A percentile compares a stretch with the other conserved stretches of the same genome.
Evolutionary conservation across 2,329 filamentous ascomycete species (phyloP).

Genomic region (Penicillium sp.): DNA sequence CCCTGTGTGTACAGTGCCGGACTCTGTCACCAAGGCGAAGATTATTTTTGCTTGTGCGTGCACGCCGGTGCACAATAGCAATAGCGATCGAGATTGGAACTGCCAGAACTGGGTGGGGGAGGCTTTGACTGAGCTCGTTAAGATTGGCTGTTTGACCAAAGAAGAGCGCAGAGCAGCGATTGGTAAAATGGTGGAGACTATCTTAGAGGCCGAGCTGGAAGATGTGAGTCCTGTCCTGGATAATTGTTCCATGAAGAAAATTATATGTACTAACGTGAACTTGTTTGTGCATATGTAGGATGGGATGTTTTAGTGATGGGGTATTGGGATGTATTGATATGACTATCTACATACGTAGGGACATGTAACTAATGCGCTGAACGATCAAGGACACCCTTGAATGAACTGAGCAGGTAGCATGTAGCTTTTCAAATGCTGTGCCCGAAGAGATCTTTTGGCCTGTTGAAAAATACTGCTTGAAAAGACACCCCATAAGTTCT

Average conservation of each 20-base stretch:
- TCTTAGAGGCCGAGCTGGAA: constrained; percentile 25
- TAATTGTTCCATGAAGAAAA: background rate
- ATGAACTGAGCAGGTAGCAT: too few relatives aligned
- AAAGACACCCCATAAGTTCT: too few relatives aligned
- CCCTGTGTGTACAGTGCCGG: constrained; percentile 14
- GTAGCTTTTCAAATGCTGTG: too few relatives aligned
- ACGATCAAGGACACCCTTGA: too few relatives aligned
- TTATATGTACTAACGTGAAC: background rate
- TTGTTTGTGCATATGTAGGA: background rate
- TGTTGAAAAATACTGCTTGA: too few relatives aligned
- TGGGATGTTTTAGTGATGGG: background rate
- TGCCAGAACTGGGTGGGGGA: constrained; percentile 34
- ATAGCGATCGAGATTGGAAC: constrained; percentile 27
- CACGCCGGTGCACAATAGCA: constrained; percentile 23
- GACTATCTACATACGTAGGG: too few relatives aligned
- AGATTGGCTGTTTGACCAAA: constrained; percentile 17
- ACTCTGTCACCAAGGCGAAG: constrained; percentile 7
- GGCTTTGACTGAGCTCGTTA: constrained; percentile 22
- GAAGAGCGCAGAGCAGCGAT: constrained; percentile 20
- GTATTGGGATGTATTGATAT: too few relatives aligned
- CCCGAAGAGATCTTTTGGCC: too few relatives aligned
- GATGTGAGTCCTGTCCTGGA: background rate
- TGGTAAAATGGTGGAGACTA: constrained; percentile 26
- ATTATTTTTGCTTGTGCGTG: constrained; percentile 18
- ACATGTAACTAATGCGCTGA: too few relatives aligned